phyloP scores from a whole-genome alignment of 495 filamentous ascomycete species.

The Hyphodiscus hymeniophilus region DNA sequence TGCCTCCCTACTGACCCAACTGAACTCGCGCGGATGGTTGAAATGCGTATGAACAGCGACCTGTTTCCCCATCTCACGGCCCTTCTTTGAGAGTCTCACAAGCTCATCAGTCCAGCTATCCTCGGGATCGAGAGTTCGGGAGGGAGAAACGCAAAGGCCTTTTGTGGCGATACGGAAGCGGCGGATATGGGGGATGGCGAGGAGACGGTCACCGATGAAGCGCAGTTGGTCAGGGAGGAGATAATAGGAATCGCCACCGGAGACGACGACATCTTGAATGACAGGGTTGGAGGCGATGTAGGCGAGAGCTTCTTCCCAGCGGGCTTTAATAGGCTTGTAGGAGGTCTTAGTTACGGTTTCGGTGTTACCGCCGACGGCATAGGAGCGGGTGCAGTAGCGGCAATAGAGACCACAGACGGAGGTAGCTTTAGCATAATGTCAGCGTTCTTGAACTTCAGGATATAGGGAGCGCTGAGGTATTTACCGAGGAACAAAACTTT shows the following conservation, averaged over 20 bases:
- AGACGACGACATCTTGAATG: constrained; percentile 47
- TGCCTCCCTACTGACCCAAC: constrained; percentile 47
- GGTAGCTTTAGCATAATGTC: constrained; percentile 26
- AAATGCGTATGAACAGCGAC: constrained; percentile 55
- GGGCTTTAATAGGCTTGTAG: constrained; percentile 30
- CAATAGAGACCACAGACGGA: constrained; percentile 53
- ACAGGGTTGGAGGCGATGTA: constrained; percentile 41
- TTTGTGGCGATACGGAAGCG: constrained; percentile 51
- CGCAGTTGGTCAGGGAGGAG: constrained; percentile 15
- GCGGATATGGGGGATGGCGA: constrained; percentile 31
- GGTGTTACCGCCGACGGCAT: constrained; percentile 44
- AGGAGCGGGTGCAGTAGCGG: constrained; percentile 50
- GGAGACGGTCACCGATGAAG: constrained; percentile 17
- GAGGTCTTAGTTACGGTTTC: constrained; percentile 38
- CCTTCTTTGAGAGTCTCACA: constrained; percentile 37
- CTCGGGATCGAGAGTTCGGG: constrained; percentile 36
- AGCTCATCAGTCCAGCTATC: constrained; percentile 46
- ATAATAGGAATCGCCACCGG: constrained; percentile 50
- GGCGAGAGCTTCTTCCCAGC: constrained; percentile 38
- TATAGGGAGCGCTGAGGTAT: constrained; percentile 10
- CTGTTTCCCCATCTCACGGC: constrained; percentile 41
- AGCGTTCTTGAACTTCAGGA: constrained; percentile 1
- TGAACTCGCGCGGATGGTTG: constrained; percentile 51
- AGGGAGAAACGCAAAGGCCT: constrained; percentile 44
- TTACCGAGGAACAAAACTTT: constrained; percentile 51